A percentile compares a stretch with the other conserved stretches of the same genome.
These are phyloP conservation scores for Gastrolobium villosum DNA, from an alignment of 306 rosid genomes.

Conservation along the genomic window DNA sequence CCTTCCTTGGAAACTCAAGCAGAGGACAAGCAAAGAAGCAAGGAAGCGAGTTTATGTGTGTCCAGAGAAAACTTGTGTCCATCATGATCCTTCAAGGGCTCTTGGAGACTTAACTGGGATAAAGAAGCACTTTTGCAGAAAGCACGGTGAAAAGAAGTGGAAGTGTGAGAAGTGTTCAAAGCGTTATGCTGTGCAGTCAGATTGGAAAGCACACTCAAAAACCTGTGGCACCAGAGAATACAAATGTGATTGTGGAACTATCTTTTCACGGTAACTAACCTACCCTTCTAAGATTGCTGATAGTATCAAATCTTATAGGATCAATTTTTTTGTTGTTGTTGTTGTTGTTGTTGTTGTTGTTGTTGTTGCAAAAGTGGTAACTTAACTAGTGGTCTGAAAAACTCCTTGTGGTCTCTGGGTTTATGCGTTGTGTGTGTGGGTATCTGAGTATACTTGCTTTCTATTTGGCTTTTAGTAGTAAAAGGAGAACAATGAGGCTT, in stretches of 20 bases:
- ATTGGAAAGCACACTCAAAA: slow-evolving; percentile 92
- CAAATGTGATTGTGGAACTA: slow-evolving; percentile 92
- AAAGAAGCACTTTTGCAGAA: slow-evolving; percentile 92
- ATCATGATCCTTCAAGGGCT: slow-evolving; percentile 82
- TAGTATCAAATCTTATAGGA: slow-evolving; percentile 1
- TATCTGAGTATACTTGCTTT: slow-evolving; percentile 26
- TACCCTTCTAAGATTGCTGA: neutral
- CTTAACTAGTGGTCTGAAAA: slow-evolving; percentile 1
- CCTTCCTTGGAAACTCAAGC: slow-evolving; percentile 96
- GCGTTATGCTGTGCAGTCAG: slow-evolving; percentile 91
- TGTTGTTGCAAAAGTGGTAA: slow-evolving; percentile 6
- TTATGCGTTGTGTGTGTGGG: neutral
- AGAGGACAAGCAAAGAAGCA: slow-evolving; percentile 71
- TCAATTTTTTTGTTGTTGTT: neutral
- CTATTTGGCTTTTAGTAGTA: slow-evolving; percentile 43
- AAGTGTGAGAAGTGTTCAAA: slow-evolving; percentile 92
- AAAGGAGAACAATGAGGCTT: slow-evolving; percentile 42
- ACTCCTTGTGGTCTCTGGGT: neutral
- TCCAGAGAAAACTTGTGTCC: slow-evolving; percentile 86
- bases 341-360: neutral
- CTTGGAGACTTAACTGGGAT: slow-evolving; percentile 92
- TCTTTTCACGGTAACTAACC: slow-evolving; percentile 78
- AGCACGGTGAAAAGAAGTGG: slow-evolving; percentile 97
- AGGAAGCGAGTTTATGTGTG: slow-evolving; percentile 88
- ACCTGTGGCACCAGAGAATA: slow-evolving; percentile 93